Evolutionary conservation across 345 rosid species (phyloP).

Genomic region (Geranium rotundifolium): DNA sequence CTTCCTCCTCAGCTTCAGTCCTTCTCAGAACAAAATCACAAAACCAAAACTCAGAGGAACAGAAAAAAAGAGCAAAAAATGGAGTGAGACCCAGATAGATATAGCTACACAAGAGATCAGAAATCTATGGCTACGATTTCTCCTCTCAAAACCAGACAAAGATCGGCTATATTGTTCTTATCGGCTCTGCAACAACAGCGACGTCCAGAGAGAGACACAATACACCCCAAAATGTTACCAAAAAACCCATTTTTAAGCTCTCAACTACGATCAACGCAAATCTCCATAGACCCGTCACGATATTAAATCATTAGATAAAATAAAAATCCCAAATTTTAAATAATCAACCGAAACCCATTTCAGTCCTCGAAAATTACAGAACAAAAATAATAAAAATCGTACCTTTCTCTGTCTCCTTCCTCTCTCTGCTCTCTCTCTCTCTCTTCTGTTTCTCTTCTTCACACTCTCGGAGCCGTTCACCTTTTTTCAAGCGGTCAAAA

Average conservation of each 20-base stretch:
- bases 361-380: not conserved
- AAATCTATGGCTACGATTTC: conserved; percentile 61
- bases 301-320: too few species aligned
- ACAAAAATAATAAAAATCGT: not conserved
- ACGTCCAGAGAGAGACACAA: conserved; percentile 2
- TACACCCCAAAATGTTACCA: not conserved
- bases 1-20: conserved; percentile 14
- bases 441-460: conserved; percentile 3
- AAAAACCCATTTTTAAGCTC: too few species aligned
- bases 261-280: too few species aligned
- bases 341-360: not conserved
- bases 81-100: not conserved
- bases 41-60: not conserved
- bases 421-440: conserved; percentile 11
- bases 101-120: conserved; percentile 23
- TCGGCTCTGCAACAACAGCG: conserved; percentile 4
- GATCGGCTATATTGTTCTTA: conserved; percentile 8
- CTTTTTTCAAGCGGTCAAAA: conserved; percentile 27
- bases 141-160: conserved; percentile 22
- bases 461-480: conserved; percentile 15
- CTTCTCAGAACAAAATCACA: conserved; percentile 1
- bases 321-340: too few species aligned
- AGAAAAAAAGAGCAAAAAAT: not conserved
- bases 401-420: not conserved
- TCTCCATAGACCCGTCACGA: not conserved